Evolutionary conservation across 1,284 basidiomycete species (phyloP).

Genomic region (Cystobasidium pallidum): DNA sequence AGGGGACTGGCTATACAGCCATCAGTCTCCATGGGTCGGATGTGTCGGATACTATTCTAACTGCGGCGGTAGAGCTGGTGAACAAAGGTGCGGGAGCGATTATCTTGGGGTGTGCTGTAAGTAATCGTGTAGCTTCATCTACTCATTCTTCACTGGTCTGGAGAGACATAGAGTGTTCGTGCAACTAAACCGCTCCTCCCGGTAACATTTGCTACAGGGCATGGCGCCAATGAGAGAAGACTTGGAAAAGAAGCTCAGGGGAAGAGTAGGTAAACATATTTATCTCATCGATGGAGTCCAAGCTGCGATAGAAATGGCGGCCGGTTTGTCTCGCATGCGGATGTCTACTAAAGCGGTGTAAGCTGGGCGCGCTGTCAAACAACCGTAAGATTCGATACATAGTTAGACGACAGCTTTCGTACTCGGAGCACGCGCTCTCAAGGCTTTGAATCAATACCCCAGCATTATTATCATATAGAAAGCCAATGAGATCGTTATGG

Average conservation of each 20-base stretch:
- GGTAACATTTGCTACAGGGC: not conserved
- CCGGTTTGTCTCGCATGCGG: slow-evolving; percentile 6
- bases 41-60: not conserved
- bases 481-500: too few relatives aligned
- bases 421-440: too few relatives aligned
- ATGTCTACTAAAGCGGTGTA: not conserved
- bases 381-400: too few relatives aligned
- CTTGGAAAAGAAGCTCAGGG: not conserved
- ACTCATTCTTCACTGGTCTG: too few relatives aligned
- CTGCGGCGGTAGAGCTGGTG: slow-evolving; percentile 15
- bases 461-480: too few relatives aligned
- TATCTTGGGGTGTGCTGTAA: slow-evolving; percentile 16
- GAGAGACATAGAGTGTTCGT: too few relatives aligned
- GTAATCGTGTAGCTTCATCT: too few relatives aligned
- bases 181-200: not conserved
- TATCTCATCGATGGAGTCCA: slow-evolving; percentile 18
- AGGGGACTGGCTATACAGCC: slow-evolving; percentile 16
- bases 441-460: too few relatives aligned
- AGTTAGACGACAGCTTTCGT: too few relatives aligned
- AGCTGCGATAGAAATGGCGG: slow-evolving; percentile 12
- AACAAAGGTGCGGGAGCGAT: slow-evolving; percentile 20
- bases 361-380: too few relatives aligned
- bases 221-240: slow-evolving; percentile 24
- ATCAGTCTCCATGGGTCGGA: slow-evolving; percentile 9
- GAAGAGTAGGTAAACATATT: not conserved